These are phyloP conservation scores for Apiospora phragmitis DNA, from an alignment of 2,329 filamentous ascomycete species.

Conservation along the genomic window DNA sequence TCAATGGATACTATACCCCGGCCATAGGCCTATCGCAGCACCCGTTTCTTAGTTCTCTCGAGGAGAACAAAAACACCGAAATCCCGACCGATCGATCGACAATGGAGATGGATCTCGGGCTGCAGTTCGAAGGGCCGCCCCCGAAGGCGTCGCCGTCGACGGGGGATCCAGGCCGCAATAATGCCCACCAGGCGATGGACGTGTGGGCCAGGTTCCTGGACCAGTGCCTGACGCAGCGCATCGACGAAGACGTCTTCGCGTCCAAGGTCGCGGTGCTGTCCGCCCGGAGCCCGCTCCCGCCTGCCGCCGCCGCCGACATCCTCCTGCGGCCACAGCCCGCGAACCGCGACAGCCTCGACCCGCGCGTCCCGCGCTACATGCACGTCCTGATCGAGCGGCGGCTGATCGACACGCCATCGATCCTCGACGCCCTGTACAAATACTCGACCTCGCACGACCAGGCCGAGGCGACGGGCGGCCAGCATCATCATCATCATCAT, in stretches of 20 bases:
- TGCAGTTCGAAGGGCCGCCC: conserved; percentile 3
- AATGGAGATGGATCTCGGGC: conserved; percentile 13
- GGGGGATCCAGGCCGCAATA: conserved; percentile 1
- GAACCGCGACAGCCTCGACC: conserved; percentile 55
- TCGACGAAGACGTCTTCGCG: conserved; percentile 55
- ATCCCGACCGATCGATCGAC: conserved; percentile 13
- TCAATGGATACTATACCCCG: not conserved
- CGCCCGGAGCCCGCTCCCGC: conserved; percentile 51
- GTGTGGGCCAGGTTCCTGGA: conserved; percentile 55
- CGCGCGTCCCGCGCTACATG: conserved; percentile 60
- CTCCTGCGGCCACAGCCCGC: conserved; percentile 55
- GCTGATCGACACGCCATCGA: conserved; percentile 54
- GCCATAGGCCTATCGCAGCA: not conserved
- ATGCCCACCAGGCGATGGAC: conserved; percentile 26
- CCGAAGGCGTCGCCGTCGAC: conserved; percentile 12
- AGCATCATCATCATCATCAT: no score
- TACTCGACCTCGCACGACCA: conserved; percentile 55
- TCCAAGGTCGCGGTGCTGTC: conserved; percentile 50
- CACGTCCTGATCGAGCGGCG: conserved; percentile 53
- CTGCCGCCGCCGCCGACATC: conserved; percentile 55
- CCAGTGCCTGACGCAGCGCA: conserved; percentile 50
- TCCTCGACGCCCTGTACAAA: conserved; percentile 56
- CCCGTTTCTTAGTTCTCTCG: not conserved
- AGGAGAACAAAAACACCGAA: not conserved
- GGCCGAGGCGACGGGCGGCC: conserved; percentile 22